Base-by-base conservation (phyloP, 78 protist genomes). In the Dictyostelium capitatum region DNA sequence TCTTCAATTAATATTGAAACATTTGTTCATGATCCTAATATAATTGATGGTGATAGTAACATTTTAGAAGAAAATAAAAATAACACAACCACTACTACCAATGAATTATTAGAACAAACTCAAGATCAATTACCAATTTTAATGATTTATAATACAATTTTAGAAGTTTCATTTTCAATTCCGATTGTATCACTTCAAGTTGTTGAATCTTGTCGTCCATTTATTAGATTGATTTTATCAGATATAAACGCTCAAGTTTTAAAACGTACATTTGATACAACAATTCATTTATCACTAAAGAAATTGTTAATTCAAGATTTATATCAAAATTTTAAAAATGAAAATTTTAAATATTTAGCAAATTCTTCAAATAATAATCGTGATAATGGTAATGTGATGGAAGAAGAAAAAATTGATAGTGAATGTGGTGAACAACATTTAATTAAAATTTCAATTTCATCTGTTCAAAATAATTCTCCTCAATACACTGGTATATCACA, bases 41-140 rank as follows among this genome's bases (percentile, higher is more conserved):
- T 30, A 0, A 6, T 25, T 25, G 41, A 57, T 8, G 41, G 12
- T 28, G 32, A 59, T 28, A 6, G 28, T 9, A 20, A 30, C 0
- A n/a, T n/a, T n/a, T n/a, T n/a, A n/a, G 70, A 62, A 67, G 75
- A 30, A 67, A 67, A 67, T 3, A 6, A 65, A 32, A n/a, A 65
- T 25, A 59, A 62, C 53, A 64, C 25, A 10, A 41, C 9, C 37
- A 46, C 15, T 23, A 80, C 17, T 56, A 11, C 28, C 25, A 43
- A 59, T 23, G 64, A 37, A 41, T 62, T 37, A 37, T 65, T 87
- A 57, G 93, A 74, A 4, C 50, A 74, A 25, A 48, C 65, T 43
- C 79, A 74, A 64, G 93, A 87, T 62, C 93, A 87, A 64, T 46
- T 87, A 30, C 93, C 93, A 3, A 87, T 87, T 43, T 48, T 87